Base-by-base conservation (phyloP, 2,329 filamentous ascomycete genomes). In the Aspergillus pseudoviridinutans region DNA sequence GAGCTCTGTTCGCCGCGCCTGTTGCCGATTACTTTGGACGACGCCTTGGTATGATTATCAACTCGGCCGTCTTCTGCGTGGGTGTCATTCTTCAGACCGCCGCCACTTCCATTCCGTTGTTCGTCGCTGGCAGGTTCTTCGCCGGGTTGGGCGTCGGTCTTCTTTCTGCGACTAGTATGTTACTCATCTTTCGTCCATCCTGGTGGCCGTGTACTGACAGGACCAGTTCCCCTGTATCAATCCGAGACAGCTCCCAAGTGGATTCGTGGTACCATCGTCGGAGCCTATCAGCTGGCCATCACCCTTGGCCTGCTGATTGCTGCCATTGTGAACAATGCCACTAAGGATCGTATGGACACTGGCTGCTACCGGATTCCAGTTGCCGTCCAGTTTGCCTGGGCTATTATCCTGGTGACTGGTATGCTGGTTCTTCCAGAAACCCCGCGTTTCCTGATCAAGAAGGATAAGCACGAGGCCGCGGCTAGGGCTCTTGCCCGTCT, bases 361-460 rank as follows among this genome's bases (percentile, higher is more conserved):
- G 82, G 83, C 62, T 84, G 84, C 12, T 93, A 91, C 80, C 87
- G 91, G 63, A 91, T 94, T 58, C 88, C 90, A 50, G 91, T 94
- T 64, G 84, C 79, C 44, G 79, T 95, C 53, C 91, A 95, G 76
- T 91, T 92, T 76, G 76, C 85, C 55, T 95, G 89, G 88, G 90
- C 88, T 47, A 53, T 92, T 50, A 87, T 94, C 62, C 85, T 95
- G 24, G 88, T 78, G 24, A 72, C 69, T 54, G 91, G 91, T 67
- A 84, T 95, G 54, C 75, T 91, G 63, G 74, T 90, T 68, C 85
- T 95, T 14, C 91, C 91, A 52, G 91, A 95, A 72, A 92, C 90
- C 0, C 91, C 91, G 35, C 87, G 91, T 64, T 94, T 87, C 81
- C 91, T 85, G 68, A 89, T 95, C 78, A 92, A 91, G 81, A 85